Evolutionary conservation across 2,329 filamentous ascomycete species (phyloP), one percentile per base, ranked within the genome.

Genomic region (Penicillium capsulatum): DNA sequence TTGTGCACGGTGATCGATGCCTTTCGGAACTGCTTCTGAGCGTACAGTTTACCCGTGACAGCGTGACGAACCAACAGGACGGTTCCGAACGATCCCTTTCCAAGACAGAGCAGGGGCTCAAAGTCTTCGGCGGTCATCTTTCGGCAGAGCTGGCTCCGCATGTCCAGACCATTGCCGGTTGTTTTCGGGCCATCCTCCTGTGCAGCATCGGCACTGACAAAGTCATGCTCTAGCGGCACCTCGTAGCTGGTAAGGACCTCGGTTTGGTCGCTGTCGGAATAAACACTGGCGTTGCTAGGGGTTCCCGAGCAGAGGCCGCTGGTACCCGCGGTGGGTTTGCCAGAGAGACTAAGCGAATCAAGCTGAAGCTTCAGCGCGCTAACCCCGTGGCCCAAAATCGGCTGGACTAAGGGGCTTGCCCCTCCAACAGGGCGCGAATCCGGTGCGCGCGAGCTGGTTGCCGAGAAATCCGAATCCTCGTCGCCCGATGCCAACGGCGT

Each of bases 11-110:
- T 88, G 36, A 98, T 73, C 7, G 89, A 94, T 0, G 94, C 92
- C 69, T 98, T 98, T 65, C 91, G 92, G 69, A 98, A 92, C 67
- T 97, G 91, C 72, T 98, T 98, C 71, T 98, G 94, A 1, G 92
- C 94, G 59, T 90, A 98, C 4, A 98, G 77, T 30, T 86, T 83
- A 29, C 92, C 92, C 2, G 90, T 96, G 19, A 80, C 71, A 35
- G 80, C 81, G 69, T 98, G 91, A 68, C 90, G 92, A 45, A 98
- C 94, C 17, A 98, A 76, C 31, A 95, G 72, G 8, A 98, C 94
- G 0, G 91, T 98, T 24, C 92, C 92, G 61, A 92, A 98, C 10
- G 92, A 89, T 34, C 92, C 92, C 63, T 97, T 97, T 40, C 94
- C 94, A 15, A 98, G 81, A 64, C 91, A 97, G 34, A 87, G 86